phyloP scores from a whole-genome alignment of 176 grass and related monocot species.

The Dactylis glomerata region DNA sequence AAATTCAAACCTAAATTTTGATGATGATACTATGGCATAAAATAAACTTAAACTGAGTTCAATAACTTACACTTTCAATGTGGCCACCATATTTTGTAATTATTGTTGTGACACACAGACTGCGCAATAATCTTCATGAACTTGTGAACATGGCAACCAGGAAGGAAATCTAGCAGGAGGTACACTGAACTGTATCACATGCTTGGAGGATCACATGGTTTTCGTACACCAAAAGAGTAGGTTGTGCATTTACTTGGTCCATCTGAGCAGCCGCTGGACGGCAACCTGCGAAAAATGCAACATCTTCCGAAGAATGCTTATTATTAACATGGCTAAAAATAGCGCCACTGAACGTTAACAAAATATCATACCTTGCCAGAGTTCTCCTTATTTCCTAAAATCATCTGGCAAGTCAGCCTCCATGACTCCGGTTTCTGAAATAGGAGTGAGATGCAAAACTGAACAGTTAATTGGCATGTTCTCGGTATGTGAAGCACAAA shows the following conservation, averaged over 20 bases:
- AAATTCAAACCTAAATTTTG: too few species aligned
- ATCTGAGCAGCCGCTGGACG: slow-evolving; percentile 74
- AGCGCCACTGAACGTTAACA: too few species aligned
- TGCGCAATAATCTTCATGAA: too few species aligned
- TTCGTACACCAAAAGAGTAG: not conserved
- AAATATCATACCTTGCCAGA: slow-evolving; percentile 72
- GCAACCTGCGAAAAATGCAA: slow-evolving; percentile 35
- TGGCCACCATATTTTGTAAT: too few species aligned
- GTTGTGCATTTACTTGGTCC: slow-evolving; percentile 65
- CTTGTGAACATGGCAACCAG: too few species aligned
- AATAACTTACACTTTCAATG: too few species aligned
- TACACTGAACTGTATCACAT: not conserved
- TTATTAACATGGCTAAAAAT: too few species aligned
- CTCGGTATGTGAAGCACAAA: not conserved
- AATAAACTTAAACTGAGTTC: too few species aligned
- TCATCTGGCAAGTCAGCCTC: slow-evolving; percentile 92
- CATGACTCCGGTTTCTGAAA: slow-evolving; percentile 93
- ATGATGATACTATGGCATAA: too few species aligned
- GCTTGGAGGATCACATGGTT: slow-evolving; percentile 6
- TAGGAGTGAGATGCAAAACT: not conserved
- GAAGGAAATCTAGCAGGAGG: not conserved
- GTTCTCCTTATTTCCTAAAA: slow-evolving; percentile 92
- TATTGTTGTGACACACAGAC: too few species aligned
- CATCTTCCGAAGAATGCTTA: too few species aligned
- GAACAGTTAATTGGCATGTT: not conserved